Evolutionary conservation across 1,284 basidiomycete genomes (phyloP).

Genomic region (Cerioporus squamosus): DNA sequence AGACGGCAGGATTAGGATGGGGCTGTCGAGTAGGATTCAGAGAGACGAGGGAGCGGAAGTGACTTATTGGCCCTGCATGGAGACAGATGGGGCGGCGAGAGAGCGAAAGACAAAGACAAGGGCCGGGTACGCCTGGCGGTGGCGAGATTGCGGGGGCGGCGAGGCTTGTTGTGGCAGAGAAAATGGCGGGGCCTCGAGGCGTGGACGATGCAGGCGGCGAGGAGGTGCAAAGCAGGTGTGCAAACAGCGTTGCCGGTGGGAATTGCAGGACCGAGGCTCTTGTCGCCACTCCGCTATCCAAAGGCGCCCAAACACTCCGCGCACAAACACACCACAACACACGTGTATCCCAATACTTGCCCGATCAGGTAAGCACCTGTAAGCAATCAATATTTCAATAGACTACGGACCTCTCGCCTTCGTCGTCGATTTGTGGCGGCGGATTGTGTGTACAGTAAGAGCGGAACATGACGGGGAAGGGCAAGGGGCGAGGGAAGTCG

Average conservation of each 20-base stretch:
- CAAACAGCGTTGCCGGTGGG: slow-evolving; percentile 16
- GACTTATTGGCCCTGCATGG: slow-evolving; percentile 31
- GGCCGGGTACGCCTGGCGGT: slow-evolving; percentile 5
- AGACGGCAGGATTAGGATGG: slow-evolving; percentile 25
- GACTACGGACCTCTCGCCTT: no score
- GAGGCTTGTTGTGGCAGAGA: slow-evolving; percentile 9
- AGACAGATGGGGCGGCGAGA: slow-evolving; percentile 9
- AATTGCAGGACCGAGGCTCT: no score
- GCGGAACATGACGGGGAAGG: no score
- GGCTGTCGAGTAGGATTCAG: slow-evolving; percentile 23
- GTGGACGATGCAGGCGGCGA: background rate
- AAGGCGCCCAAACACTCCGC: slow-evolving; percentile 19
- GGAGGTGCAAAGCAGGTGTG: background rate
- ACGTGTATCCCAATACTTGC: background rate
- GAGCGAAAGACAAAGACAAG: slow-evolving; percentile 19
- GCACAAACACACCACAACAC: slow-evolving; percentile 21
- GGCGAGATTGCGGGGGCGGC: slow-evolving; percentile 8
- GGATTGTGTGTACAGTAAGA: no score
- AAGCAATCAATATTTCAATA: no score
- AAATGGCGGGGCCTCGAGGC: slow-evolving; percentile 2
- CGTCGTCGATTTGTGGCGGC: no score
- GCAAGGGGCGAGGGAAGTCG: no score
- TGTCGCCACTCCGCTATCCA: background rate
- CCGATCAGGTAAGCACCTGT: no score
- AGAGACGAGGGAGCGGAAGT: slow-evolving; percentile 24